Conservation (phyloP, 1,139 yeast genomes). For the Candida labiduridarum region DNA sequence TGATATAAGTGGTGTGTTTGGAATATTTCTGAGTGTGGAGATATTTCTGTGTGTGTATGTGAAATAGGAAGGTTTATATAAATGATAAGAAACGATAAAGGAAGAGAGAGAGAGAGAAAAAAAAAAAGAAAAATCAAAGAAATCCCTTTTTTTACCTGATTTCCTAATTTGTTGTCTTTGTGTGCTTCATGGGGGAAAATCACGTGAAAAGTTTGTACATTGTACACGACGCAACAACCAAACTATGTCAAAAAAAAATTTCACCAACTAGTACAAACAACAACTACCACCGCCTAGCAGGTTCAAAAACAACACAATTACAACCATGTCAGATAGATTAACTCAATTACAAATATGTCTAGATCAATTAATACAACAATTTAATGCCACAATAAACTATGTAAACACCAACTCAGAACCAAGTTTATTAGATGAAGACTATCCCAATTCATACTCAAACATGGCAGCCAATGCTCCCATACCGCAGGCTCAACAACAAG, state of each 20-base stretch:
- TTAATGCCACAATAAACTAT: slow-evolving; percentile 86
- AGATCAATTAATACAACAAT: slow-evolving; percentile 90
- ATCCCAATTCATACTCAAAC: slow-evolving; percentile 41
- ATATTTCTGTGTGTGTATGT: neutral
- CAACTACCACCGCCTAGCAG: neutral
- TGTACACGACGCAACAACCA: no score
- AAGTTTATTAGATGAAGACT: slow-evolving; percentile 42
- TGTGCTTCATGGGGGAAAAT: neutral
- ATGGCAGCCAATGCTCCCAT: slow-evolving; percentile 51
- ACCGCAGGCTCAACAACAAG: slow-evolving; percentile 33
- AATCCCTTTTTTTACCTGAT: neutral
- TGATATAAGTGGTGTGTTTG: neutral
- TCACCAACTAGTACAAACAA: no score
- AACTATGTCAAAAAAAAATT: no score
- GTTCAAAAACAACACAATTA: neutral
- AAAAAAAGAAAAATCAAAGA: neutral
- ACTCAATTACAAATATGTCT: slow-evolving; percentile 91
- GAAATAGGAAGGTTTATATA: neutral
- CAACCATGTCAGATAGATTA: slow-evolving; percentile 73
- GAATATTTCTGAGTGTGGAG: neutral
- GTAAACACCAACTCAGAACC: slow-evolving; percentile 57
- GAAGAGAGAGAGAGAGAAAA: neutral
- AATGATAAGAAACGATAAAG: neutral
- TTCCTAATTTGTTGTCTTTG: no score
- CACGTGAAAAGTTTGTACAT: neutral